Percentiles rank a stretch among this genome's conserved stretches.
phyloP scores from a whole-genome alignment of 208 protist species.

The Tritrichomonas foetus region DNA sequence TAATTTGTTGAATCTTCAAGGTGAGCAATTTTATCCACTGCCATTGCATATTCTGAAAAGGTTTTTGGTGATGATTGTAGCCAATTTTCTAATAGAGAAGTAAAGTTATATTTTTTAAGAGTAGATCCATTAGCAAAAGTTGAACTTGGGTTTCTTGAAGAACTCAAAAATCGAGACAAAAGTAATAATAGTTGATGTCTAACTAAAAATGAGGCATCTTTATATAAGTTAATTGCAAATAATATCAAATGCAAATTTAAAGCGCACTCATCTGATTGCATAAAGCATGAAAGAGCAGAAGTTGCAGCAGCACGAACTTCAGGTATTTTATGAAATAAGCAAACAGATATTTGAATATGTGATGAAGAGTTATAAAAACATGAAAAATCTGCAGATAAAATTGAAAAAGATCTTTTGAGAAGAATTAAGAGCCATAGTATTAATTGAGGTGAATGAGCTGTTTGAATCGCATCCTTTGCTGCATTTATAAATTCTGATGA shows the following conservation, averaged over 20 bases:
- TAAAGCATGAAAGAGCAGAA: neutral
- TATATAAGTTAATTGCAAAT: neutral
- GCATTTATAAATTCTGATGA: neutral
- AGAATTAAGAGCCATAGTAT: neutral
- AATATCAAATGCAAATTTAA: neutral
- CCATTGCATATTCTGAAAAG: neutral
- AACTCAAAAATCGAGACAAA: neutral
- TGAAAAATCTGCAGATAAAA: neutral
- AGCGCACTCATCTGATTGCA: neutral
- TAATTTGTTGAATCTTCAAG: neutral
- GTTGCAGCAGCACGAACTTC: neutral
- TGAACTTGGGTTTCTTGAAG: too few relatives aligned
- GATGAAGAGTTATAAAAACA: neutral
- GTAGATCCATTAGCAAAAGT: too few relatives aligned
- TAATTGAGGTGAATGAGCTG: neutral
- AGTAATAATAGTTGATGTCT: neutral
- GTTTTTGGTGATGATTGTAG: too few relatives aligned
- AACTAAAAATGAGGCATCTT: neutral
- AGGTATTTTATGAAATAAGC: neutral
- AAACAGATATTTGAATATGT: neutral
- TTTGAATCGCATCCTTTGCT: neutral
- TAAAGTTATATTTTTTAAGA: too few relatives aligned
- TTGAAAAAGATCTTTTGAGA: neutral
- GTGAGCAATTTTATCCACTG: neutral
- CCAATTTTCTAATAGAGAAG: too few relatives aligned